These are phyloP conservation scores for Erucastrum elatum DNA, from an alignment of 345 rosid genomes.

Conservation along the genomic window DNA sequence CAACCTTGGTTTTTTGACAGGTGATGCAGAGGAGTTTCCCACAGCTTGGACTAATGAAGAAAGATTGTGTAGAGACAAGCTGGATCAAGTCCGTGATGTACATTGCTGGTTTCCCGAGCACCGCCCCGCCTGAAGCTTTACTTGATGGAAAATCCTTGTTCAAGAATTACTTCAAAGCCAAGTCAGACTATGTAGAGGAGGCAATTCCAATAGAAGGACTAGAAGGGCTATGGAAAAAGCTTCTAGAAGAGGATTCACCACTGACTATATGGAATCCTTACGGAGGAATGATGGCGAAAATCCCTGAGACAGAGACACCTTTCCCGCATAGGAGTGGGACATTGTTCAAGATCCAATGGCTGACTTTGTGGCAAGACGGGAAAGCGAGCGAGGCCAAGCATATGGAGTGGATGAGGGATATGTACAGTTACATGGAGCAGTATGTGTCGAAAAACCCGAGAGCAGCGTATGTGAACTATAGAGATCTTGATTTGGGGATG, in stretches of 20 bases:
- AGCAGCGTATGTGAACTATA: constrained; percentile 39
- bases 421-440: constrained; percentile 41
- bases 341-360: constrained; percentile 39
- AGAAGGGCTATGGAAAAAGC: constrained; percentile 37
- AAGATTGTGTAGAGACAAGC: constrained; percentile 57
- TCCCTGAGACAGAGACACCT: constrained; percentile 41
- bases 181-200: constrained; percentile 67
- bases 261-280: constrained; percentile 41
- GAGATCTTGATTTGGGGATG: constrained; percentile 47
- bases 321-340: constrained; percentile 44
- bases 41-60: constrained; percentile 51
- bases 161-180: constrained; percentile 65
- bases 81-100: constrained; percentile 66
- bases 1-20: constrained; percentile 21
- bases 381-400: constrained; percentile 34
- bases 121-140: constrained; percentile 45
- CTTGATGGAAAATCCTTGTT: constrained; percentile 51
- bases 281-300: constrained; percentile 41
- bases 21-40: constrained; percentile 60
- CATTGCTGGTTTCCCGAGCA: constrained; percentile 54
- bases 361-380: constrained; percentile 40
- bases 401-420: constrained; percentile 41
- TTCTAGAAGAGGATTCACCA: constrained; percentile 34
- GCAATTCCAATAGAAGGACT: constrained; percentile 35
- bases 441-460: constrained; percentile 39